A percentile compares a stretch with the other conserved stretches of the same genome.
These are phyloP conservation scores for Hymenoscyphus fructigenus DNA, from an alignment of 2,329 filamentous ascomycete genomes.

Conservation along the genomic window DNA sequence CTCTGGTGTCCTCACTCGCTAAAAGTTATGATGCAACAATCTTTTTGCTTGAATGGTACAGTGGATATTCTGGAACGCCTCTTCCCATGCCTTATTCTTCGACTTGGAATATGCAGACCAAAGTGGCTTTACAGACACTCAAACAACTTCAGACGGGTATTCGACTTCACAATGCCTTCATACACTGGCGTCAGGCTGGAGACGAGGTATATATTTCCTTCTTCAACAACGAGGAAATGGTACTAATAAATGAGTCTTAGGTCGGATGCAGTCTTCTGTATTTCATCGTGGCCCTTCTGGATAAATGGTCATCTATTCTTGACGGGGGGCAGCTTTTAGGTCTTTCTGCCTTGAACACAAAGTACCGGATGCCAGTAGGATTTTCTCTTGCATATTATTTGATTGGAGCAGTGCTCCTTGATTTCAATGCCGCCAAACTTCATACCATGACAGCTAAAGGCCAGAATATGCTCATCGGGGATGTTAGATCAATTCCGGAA, in stretches of 20 bases:
- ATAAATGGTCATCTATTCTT: constrained; percentile 53
- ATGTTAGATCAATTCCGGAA: constrained; percentile 45
- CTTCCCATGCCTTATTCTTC: constrained; percentile 54
- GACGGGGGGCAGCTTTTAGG: constrained; percentile 44
- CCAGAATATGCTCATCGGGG: constrained; percentile 36
- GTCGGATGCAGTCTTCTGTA: constrained; percentile 42
- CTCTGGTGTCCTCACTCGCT: constrained; percentile 10
- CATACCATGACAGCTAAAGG: constrained; percentile 43
- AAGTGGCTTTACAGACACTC: constrained; percentile 53
- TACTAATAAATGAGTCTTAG: constrained; percentile 4
- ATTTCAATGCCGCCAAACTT: constrained; percentile 41
- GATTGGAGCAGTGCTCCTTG: constrained; percentile 55
- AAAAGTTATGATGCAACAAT: constrained; percentile 15
- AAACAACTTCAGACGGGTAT: constrained; percentile 54
- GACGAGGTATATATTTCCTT: constrained; percentile 49
- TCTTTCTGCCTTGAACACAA: constrained; percentile 34
- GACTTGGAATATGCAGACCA: constrained; percentile 57
- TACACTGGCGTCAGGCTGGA: constrained; percentile 57
- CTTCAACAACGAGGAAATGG: constrained; percentile 37
- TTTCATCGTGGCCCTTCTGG: constrained; percentile 54
- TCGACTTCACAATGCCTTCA: constrained; percentile 54
- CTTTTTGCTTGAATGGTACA: constrained; percentile 45
- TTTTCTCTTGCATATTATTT: constrained; percentile 59
- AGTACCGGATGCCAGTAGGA: constrained; percentile 41
- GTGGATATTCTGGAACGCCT: constrained; percentile 48